Percentiles rank a stretch among this genome's conserved stretches.
Evolutionary conservation across 1,284 basidiomycete genomes (phyloP).

Genomic region (Leccinum pachyderme): DNA sequence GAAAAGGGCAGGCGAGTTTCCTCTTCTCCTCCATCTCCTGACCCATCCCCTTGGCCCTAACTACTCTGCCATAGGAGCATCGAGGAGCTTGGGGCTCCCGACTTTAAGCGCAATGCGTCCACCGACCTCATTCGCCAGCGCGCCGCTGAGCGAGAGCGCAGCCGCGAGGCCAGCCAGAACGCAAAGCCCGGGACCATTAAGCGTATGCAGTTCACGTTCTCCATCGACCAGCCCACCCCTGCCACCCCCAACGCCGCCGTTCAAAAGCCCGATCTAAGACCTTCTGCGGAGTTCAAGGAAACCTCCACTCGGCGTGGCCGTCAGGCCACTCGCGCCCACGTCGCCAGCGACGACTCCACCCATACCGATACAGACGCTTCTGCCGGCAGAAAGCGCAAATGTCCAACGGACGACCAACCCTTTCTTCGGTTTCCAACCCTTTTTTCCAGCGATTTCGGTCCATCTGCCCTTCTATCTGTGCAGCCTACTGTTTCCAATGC

Average conservation of each 20-base stretch:
- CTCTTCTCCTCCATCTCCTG: conserved; percentile 25
- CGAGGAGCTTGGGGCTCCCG: conserved; percentile 75
- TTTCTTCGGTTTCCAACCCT: conserved; percentile 63
- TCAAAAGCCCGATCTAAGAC: conserved; percentile 65
- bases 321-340: conserved; percentile 36
- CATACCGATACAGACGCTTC: conserved; percentile 25
- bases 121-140: conserved; percentile 75
- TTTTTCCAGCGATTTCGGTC: conserved; percentile 71
- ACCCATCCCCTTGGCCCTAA: conserved; percentile 28
- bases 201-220: conserved; percentile 83
- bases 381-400: conserved; percentile 39
- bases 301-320: conserved; percentile 40
- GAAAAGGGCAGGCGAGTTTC: conserved; percentile 76
- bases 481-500: conserved; percentile 61
- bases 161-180: conserved; percentile 65
- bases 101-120: conserved; percentile 69
- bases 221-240: conserved; percentile 64
- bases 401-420: conserved; percentile 22
- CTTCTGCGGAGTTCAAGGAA: conserved; percentile 65
- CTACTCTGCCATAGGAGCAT: conserved; percentile 53
- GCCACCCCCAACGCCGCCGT: conserved; percentile 41
- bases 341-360: conserved; percentile 32
- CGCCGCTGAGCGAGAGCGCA: conserved; percentile 75
- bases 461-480: conserved; percentile 67
- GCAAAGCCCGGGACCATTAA: conserved; percentile 67